Base-by-base conservation (phyloP, 176 grass and related monocot genomes). In the Zea luxurians region DNA sequence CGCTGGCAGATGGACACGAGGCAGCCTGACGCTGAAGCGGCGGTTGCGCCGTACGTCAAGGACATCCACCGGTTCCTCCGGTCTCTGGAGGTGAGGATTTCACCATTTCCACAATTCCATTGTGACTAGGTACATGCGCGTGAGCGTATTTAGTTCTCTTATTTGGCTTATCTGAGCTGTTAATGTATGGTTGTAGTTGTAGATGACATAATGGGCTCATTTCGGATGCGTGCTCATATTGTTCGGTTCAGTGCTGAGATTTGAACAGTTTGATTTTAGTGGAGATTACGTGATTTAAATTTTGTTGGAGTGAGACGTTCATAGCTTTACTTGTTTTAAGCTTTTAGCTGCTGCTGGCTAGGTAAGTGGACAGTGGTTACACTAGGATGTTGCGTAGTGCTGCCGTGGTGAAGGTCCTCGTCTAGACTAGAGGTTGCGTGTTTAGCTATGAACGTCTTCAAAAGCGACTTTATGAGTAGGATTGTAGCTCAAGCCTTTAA, bases 1-100 rank as follows among this genome's bases (percentile, higher is more conserved):
- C 8, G 54, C 59, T 40, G 45, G 1, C 47, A 17, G 4, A 38
- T 8, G 8, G 59, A 9, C 48, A 8, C 66, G 48, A 48, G 16
- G 21, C 37, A 15, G 66, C 47, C 18, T 40, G 73, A 73, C 63
- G 64, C 71, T 9, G 64, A 48, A 48, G 80, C 45, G 45, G 64
- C 68, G 1, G 70, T 83, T 10, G 63, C 10, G 37, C 68, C 81
- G 11, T 87, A 87, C 52, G 13, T 70, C 41, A 37, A 5, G 38
- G 84, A 81, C 6, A 87, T 90, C 60, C 61, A 81, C 18, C 70
- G 27, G 4, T 84, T 87, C 72, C 52, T 84, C 48, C 77, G 84
- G 37, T 80, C 66, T 38, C 47, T 87, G 66, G 89, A 90, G 77
- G 89, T 90, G 77, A 90, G 76, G 45, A 0, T 2, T n/a, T 1